A percentile compares a stretch with the other conserved stretches of the same genome.
phyloP scores from a whole-genome alignment of 257 asterid species.

The Solanum peruvianum region DNA sequence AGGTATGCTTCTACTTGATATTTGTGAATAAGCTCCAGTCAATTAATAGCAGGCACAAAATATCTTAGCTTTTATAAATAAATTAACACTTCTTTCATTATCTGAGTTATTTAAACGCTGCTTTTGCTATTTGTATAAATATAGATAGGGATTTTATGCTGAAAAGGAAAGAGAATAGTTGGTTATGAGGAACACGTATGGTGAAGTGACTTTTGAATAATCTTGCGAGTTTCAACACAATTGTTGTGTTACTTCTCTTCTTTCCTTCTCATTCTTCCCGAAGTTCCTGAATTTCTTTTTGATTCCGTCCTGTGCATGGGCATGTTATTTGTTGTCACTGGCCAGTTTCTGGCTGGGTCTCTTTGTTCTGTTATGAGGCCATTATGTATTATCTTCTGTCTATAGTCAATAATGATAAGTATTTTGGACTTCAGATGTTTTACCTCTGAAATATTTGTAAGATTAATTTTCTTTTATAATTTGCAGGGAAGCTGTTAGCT shows the following conservation, averaged over 20 bases:
- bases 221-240: background rate
- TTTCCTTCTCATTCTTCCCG: background rate
- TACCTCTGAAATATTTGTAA: background rate
- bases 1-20: constrained; percentile 33
- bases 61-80: background rate
- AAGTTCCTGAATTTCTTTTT: background rate
- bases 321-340: background rate
- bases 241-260: background rate
- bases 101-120: background rate
- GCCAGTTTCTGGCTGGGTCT: background rate
- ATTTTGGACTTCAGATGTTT: background rate
- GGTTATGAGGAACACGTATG: background rate
- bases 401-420: background rate
- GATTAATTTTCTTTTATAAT: constrained; percentile 19
- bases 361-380: background rate
- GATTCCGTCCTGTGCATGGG: background rate
- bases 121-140: background rate
- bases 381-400: background rate
- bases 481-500: constrained; percentile 88
- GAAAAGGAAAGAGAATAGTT: background rate
- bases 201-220: background rate
- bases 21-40: background rate
- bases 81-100: background rate
- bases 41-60: background rate
- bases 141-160: background rate